phyloP scores from a whole-genome alignment of 2,329 filamentous ascomycete species.

The Beauveria brongniartii region DNA sequence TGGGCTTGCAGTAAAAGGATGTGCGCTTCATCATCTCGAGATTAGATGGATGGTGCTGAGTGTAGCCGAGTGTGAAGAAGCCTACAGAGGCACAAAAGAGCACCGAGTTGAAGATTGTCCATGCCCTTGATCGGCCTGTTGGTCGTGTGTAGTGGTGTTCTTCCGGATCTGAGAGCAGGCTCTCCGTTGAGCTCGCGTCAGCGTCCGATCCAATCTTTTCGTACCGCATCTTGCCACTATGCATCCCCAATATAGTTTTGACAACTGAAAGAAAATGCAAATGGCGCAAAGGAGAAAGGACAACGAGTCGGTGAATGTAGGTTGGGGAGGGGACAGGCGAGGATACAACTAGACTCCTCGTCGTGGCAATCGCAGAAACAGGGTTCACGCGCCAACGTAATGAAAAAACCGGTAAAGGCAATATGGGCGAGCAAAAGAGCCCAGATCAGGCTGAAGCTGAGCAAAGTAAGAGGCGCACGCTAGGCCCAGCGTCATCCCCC shows the following conservation, averaged over 20 bases:
- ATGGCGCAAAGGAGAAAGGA: neutral
- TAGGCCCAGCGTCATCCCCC: neutral
- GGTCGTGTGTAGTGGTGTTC: neutral
- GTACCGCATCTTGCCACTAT: neutral
- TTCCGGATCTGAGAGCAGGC: neutral
- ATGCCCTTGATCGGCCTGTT: neutral
- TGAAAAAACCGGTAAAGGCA: neutral
- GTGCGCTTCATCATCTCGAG: slow-evolving; percentile 1
- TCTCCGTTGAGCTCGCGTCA: neutral
- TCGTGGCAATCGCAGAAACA: neutral
- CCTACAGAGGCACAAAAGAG: neutral
- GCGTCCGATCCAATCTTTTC: neutral
- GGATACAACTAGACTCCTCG: neutral
- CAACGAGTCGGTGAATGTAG: neutral
- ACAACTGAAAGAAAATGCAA: neutral
- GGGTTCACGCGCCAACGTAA: neutral
- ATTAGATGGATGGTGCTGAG: neutral
- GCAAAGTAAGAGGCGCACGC: neutral
- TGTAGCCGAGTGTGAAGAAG: neutral
- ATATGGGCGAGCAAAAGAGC: neutral
- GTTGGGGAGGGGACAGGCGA: neutral
- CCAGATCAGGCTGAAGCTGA: neutral
- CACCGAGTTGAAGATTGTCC: neutral
- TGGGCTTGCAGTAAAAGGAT: slow-evolving; percentile 5
- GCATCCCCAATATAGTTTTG: neutral